These are phyloP conservation scores for Moesziomyces aphidis DNA, from an alignment of 1,284 basidiomycete genomes.

Conservation along the genomic window DNA sequence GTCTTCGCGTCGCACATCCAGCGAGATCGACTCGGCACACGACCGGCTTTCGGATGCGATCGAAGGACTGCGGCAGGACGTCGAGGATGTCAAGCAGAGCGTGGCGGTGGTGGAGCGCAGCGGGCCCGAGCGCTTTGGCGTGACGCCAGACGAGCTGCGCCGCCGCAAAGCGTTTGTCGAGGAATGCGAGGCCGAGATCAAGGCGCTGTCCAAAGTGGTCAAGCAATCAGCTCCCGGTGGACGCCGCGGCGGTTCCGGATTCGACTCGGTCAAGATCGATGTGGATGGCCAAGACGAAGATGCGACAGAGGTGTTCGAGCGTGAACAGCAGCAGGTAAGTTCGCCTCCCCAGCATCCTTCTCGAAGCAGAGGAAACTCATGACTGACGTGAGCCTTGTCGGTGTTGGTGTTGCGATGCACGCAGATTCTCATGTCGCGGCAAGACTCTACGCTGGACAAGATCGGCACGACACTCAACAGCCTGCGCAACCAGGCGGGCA, in stretches of 20 bases:
- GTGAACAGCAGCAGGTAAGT: slow-evolving; percentile 65
- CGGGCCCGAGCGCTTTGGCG: slow-evolving; percentile 60
- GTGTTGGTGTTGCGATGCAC: neutral
- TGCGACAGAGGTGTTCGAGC: slow-evolving; percentile 57
- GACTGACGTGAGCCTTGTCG: neutral
- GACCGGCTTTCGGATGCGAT: slow-evolving; percentile 53
- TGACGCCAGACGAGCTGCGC: slow-evolving; percentile 51
- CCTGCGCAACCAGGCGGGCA: slow-evolving; percentile 59
- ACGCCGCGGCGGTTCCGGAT: slow-evolving; percentile 12
- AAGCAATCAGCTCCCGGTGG: slow-evolving; percentile 19
- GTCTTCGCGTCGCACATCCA: slow-evolving; percentile 1
- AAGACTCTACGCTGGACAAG: slow-evolving; percentile 62
- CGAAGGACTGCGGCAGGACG: slow-evolving; percentile 56
- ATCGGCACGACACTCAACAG: slow-evolving; percentile 59
- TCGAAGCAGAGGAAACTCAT: too few species aligned
- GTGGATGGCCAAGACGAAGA: slow-evolving; percentile 50
- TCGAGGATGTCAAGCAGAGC: slow-evolving; percentile 61
- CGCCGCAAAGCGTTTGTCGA: slow-evolving; percentile 49
- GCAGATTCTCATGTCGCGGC: slow-evolving; percentile 56
- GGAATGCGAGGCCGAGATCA: slow-evolving; percentile 51
- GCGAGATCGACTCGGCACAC: slow-evolving; percentile 37
- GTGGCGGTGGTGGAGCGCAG: slow-evolving; percentile 61
- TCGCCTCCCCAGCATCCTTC: neutral
- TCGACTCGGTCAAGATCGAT: slow-evolving; percentile 40
- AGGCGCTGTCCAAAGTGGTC: slow-evolving; percentile 26